Conservation (phyloP, 2,329 filamentous ascomycete species). For the Cladosporium sp. region DNA sequence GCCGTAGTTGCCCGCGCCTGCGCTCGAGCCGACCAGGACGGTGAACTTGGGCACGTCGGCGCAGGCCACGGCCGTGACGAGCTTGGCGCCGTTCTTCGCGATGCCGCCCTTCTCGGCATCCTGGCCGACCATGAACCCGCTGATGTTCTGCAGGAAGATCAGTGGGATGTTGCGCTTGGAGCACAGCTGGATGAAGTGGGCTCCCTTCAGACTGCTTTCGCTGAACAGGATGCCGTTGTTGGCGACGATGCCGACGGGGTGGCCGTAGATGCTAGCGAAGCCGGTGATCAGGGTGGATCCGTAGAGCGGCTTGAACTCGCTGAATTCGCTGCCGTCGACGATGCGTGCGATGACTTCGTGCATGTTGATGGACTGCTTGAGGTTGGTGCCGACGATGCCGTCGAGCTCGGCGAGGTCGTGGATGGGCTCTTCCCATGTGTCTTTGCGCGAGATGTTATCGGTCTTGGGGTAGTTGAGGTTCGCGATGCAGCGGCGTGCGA, state of each 20-base stretch:
- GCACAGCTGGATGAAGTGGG: conserved; percentile 96
- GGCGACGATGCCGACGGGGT: conserved; percentile 87
- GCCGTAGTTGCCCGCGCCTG: conserved; percentile 94
- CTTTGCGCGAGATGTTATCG: conserved; percentile 41
- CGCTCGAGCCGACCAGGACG: conserved; percentile 89
- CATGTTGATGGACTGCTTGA: conserved; percentile 80
- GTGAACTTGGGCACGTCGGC: conserved; percentile 96
- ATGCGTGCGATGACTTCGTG: conserved; percentile 91
- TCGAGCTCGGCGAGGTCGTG: conserved; percentile 78
- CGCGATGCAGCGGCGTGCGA: conserved; percentile 78
- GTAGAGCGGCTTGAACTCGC: conserved; percentile 93
- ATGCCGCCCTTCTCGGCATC: conserved; percentile 94
- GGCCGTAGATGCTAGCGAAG: conserved; percentile 82
- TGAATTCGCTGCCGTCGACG: conserved; percentile 85
- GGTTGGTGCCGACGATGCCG: conserved; percentile 87
- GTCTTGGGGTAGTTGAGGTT: conserved; percentile 83
- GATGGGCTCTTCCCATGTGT: conserved; percentile 69
- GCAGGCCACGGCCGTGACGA: conserved; percentile 92
- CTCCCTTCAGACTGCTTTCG: conserved; percentile 84
- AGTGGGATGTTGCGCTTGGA: conserved; percentile 85
- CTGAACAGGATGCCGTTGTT: conserved; percentile 97
- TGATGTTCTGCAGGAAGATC: conserved; percentile 94
- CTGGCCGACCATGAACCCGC: conserved; percentile 95
- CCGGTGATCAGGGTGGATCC: conserved; percentile 88
- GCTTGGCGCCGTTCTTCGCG: conserved; percentile 95